A percentile compares a stretch with the other conserved stretches of the same genome.
Evolutionary conservation across 148 eudicot genomes (phyloP).

Genomic region (Dysphania ambrosioides): DNA sequence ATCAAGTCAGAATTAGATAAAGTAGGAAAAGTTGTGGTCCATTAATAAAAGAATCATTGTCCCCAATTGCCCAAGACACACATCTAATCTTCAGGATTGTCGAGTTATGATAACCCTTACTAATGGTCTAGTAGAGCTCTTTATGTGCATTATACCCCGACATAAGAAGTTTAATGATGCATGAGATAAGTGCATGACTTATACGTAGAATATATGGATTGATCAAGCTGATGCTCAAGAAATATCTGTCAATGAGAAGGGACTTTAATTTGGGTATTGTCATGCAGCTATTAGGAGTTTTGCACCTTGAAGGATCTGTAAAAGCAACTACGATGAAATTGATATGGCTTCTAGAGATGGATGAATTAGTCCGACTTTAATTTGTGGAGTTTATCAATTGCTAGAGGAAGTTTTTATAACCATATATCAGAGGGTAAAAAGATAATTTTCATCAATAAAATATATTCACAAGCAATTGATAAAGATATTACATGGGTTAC

Average conservation of each 20-base stretch:
- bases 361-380: slow-evolving; percentile 63
- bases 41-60: slow-evolving; percentile 86
- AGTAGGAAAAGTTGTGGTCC: slow-evolving; percentile 96
- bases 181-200: slow-evolving; percentile 71
- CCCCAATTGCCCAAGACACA: slow-evolving; percentile 90
- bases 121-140: slow-evolving; percentile 76
- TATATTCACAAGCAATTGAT: no score
- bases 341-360: slow-evolving; percentile 74
- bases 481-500: no score
- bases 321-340: slow-evolving; percentile 89
- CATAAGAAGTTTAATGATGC: slow-evolving; percentile 87
- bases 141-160: slow-evolving; percentile 61
- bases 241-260: slow-evolving; percentile 67
- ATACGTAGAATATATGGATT: slow-evolving; percentile 70
- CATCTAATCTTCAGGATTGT: slow-evolving; percentile 63
- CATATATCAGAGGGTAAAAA: no score
- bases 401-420: no score
- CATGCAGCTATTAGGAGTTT: slow-evolving; percentile 54
- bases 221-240: slow-evolving; percentile 70
- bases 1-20: slow-evolving; percentile 87
- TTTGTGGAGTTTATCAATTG: slow-evolving; percentile 77
- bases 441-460: no score
- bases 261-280: slow-evolving; percentile 72
- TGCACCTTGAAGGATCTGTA: slow-evolving; percentile 85
- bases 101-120: slow-evolving; percentile 58